Evolutionary conservation across 176 grass and related monocot species (phyloP).

Genomic region (Rhipidocladum racemiflorum): DNA sequence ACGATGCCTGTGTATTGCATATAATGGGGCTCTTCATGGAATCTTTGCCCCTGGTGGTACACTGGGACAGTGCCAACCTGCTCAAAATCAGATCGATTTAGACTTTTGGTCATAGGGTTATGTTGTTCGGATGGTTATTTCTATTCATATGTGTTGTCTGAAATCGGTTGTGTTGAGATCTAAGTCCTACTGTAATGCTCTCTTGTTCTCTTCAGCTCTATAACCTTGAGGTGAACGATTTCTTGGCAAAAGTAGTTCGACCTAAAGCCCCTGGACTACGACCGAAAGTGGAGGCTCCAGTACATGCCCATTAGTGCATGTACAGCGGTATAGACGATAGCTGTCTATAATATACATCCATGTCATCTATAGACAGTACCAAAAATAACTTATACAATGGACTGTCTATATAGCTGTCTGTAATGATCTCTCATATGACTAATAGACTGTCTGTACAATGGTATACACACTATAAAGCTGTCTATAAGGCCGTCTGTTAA

Average conservation of each 20-base stretch:
- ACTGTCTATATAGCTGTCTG: no score
- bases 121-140: neutral
- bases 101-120: neutral
- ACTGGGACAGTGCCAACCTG: neutral
- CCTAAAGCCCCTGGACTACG: constrained; percentile 64
- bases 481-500: no score
- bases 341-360: no score
- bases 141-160: neutral
- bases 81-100: neutral
- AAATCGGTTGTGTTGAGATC: neutral
- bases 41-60: neutral
- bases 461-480: no score
- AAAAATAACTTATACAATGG: no score
- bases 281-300: constrained; percentile 73
- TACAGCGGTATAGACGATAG: no score
- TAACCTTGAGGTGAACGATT: constrained; percentile 78
- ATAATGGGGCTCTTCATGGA: neutral
- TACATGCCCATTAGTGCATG: constrained; percentile 74
- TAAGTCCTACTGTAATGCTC: neutral
- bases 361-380: no score
- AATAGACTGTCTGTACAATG: no score
- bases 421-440: no score
- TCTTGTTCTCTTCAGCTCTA: constrained; percentile 58
- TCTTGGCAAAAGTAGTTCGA: constrained; percentile 78
- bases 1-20: neutral